These are phyloP conservation scores for Ensete ventricosum DNA, from an alignment of 176 grass and related monocot genomes.

Conservation along the genomic window DNA sequence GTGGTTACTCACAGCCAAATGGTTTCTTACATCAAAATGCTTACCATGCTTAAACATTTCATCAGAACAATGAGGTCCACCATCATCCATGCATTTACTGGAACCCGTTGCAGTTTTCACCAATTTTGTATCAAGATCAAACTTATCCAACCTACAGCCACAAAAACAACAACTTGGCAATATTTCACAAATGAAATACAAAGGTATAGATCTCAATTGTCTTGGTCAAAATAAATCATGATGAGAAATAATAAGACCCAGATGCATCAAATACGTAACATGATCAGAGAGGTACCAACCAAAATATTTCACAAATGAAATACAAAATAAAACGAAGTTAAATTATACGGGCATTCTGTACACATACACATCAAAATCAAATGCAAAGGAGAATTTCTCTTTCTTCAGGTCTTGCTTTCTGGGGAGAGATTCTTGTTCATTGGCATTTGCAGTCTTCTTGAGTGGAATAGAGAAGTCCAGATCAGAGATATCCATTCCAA, in stretches of 20 bases:
- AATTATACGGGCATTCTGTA: constrained; percentile 18
- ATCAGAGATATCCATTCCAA: constrained; percentile 82
- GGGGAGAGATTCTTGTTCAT: constrained; percentile 32
- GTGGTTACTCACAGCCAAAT: constrained; percentile 29
- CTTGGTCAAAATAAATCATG: not conserved
- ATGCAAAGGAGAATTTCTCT: constrained; percentile 71
- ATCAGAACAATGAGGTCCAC: constrained; percentile 16
- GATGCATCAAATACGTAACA: not conserved
- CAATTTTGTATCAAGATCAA: constrained; percentile 55
- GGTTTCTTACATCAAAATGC: constrained; percentile 28
- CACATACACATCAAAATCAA: constrained; percentile 91
- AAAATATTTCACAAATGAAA: not conserved
- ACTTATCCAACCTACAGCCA: constrained; percentile 61
- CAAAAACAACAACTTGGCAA: constrained; percentile 24
- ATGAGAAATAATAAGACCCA: not conserved
- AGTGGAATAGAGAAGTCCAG: constrained; percentile 69
- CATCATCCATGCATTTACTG: constrained; percentile 25
- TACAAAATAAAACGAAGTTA: not conserved
- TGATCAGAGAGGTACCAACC: too few species aligned
- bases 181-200: too few species aligned
- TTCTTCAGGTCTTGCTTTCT: constrained; percentile 52
- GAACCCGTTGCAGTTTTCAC: constrained; percentile 35
- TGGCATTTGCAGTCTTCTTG: constrained; percentile 58
- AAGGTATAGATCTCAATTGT: not conserved
- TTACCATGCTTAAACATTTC: constrained; percentile 19